phyloP scores from a whole-genome alignment of 257 asterid genomes.

The Lavandula angustifolia region DNA sequence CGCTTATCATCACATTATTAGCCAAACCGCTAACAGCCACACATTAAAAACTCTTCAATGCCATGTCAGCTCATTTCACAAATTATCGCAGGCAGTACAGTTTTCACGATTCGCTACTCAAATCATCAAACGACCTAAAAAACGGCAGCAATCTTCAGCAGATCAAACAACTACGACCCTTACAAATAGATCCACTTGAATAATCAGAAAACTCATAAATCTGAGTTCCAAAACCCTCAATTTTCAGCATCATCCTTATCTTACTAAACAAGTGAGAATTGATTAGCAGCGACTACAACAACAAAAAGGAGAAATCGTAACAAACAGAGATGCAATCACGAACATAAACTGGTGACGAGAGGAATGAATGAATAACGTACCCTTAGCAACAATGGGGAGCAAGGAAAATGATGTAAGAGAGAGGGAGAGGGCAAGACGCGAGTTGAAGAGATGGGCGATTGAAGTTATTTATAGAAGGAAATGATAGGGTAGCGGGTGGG shows the following conservation, averaged over 20 bases:
- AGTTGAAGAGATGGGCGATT: background rate
- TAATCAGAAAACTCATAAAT: slow-evolving; percentile 7
- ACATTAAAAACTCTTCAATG: background rate
- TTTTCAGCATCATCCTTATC: background rate
- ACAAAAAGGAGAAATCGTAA: background rate
- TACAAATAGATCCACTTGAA: slow-evolving; percentile 42
- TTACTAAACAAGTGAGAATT: background rate
- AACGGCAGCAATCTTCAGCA: background rate
- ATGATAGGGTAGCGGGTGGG: slow-evolving; percentile 8
- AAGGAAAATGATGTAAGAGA: slow-evolving; percentile 18
- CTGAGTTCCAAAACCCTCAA: background rate
- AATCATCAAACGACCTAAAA: background rate
- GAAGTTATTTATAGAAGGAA: background rate
- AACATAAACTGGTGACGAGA: background rate
- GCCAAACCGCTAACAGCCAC: slow-evolving; percentile 18
- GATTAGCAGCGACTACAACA: background rate
- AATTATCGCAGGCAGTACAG: background rate
- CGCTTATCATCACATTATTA: slow-evolving; percentile 6
- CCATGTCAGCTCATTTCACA: slow-evolving; percentile 30
- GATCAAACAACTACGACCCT: slow-evolving; percentile 26
- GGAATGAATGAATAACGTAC: slow-evolving; percentile 18
- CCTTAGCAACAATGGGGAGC: background rate
- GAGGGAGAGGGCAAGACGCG: background rate
- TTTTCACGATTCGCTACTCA: background rate
- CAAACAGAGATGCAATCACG: background rate